phyloP scores from a whole-genome alignment of 306 rosid genomes.

The Quercus ilex region DNA sequence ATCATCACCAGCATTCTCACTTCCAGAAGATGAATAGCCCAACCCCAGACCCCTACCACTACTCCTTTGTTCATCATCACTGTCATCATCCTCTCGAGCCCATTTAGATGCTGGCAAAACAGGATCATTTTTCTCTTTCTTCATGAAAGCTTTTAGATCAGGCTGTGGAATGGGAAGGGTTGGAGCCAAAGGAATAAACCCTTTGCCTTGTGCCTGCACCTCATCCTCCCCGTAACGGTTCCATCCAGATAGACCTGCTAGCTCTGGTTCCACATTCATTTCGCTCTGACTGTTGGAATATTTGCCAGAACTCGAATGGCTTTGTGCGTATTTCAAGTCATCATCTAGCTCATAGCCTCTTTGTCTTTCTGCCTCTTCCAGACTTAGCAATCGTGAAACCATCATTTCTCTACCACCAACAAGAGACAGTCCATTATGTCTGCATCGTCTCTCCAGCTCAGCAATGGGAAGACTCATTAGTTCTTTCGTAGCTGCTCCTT shows the following conservation, averaged over 20 bases:
- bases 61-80: slow-evolving; percentile 78
- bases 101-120: slow-evolving; percentile 93
- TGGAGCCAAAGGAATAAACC: slow-evolving; percentile 51
- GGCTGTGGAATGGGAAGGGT: slow-evolving; percentile 64
- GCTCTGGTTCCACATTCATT: slow-evolving; percentile 59
- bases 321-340: slow-evolving; percentile 68
- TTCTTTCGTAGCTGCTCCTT: slow-evolving; percentile 92
- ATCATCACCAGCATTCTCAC: slow-evolving; percentile 85
- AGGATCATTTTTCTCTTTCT: slow-evolving; percentile 76
- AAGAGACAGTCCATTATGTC: slow-evolving; percentile 97
- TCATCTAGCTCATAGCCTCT: slow-evolving; percentile 85
- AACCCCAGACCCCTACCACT: slow-evolving; percentile 68
- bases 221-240: slow-evolving; percentile 56
- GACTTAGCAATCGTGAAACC: slow-evolving; percentile 91
- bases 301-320: slow-evolving; percentile 66
- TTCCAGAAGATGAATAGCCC: slow-evolving; percentile 95
- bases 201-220: slow-evolving; percentile 42
- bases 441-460: slow-evolving; percentile 95
- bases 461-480: slow-evolving; percentile 82
- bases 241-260: slow-evolving; percentile 70
- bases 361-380: slow-evolving; percentile 95
- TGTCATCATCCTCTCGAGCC: slow-evolving; percentile 97
- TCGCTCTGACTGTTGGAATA: slow-evolving; percentile 57
- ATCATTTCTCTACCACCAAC: slow-evolving; percentile 97
- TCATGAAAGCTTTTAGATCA: slow-evolving; percentile 67